Evolutionary conservation across 2,329 filamentous ascomycete genomes (phyloP).

Genomic region (Pseudogymnoascus sp.): DNA sequence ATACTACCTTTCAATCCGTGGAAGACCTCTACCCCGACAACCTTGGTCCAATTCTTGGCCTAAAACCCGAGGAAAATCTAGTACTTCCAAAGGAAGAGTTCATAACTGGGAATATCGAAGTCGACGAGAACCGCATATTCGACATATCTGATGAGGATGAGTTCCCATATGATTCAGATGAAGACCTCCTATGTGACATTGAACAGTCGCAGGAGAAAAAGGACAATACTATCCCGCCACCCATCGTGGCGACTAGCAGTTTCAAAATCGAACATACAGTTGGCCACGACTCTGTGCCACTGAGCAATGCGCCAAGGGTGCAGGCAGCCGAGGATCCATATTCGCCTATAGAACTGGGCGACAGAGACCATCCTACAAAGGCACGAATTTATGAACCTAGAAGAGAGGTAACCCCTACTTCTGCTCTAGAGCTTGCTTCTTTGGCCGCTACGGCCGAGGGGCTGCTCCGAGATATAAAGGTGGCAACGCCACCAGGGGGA

Average conservation of each 20-base stretch:
- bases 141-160: constrained; percentile 36
- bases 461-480: background rate
- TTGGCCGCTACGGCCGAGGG: background rate
- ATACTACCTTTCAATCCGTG: constrained; percentile 73
- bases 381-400: background rate
- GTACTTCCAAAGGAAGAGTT: constrained; percentile 11
- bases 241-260: background rate
- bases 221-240: background rate
- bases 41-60: constrained; percentile 40
- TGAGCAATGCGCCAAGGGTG: background rate
- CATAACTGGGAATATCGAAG: constrained; percentile 30
- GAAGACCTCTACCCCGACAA: constrained; percentile 75
- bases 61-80: constrained; percentile 19
- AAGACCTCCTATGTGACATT: constrained; percentile 35
- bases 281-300: background rate
- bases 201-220: constrained; percentile 20
- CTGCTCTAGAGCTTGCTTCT: background rate
- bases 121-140: constrained; percentile 55
- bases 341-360: background rate
- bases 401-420: background rate
- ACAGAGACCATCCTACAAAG: background rate
- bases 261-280: background rate
- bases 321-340: background rate
- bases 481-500: background rate
- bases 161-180: constrained; percentile 44